Evolutionary conservation across 805 yeast genomes (phyloP).

Genomic region (Kuraishia hungarica): DNA sequence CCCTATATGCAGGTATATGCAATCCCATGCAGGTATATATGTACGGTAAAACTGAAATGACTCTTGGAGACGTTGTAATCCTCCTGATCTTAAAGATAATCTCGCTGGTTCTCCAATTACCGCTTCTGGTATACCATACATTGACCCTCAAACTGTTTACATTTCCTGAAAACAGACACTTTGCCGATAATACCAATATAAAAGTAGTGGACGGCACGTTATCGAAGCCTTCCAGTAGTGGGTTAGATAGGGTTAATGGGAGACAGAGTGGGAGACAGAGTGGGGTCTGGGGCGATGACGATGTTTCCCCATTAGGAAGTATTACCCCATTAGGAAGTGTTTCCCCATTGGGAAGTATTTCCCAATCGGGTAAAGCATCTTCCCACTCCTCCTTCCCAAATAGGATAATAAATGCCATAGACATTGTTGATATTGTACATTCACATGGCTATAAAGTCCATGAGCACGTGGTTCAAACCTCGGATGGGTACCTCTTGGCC

Average conservation of each 20-base stretch:
- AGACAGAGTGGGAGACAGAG: too few relatives aligned
- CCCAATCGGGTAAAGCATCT: background rate
- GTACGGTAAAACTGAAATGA: background rate
- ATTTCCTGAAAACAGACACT: background rate
- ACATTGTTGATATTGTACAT: constrained; percentile 24
- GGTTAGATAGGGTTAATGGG: too few relatives aligned
- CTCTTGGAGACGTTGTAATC: background rate
- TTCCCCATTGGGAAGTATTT: too few relatives aligned
- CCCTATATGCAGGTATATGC: too few relatives aligned
- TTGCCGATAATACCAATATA: background rate
- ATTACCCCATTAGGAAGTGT: too few relatives aligned
- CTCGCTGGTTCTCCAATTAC: background rate
- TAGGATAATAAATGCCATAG: constrained; percentile 16
- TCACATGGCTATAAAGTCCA: constrained; percentile 58
- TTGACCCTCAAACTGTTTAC: background rate
- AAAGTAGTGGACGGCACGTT: background rate
- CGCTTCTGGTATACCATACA: background rate
- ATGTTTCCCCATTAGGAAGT: too few relatives aligned
- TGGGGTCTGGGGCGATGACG: too few relatives aligned
- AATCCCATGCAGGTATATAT: too few relatives aligned
- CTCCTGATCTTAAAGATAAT: background rate
- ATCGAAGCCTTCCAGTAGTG: background rate
- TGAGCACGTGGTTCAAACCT: constrained; percentile 69
- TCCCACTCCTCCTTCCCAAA: background rate
- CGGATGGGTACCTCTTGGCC: constrained; percentile 72